Conservation (phyloP, 2,329 filamentous ascomycete species). For the Macrophomina pseudophaseolina region DNA sequence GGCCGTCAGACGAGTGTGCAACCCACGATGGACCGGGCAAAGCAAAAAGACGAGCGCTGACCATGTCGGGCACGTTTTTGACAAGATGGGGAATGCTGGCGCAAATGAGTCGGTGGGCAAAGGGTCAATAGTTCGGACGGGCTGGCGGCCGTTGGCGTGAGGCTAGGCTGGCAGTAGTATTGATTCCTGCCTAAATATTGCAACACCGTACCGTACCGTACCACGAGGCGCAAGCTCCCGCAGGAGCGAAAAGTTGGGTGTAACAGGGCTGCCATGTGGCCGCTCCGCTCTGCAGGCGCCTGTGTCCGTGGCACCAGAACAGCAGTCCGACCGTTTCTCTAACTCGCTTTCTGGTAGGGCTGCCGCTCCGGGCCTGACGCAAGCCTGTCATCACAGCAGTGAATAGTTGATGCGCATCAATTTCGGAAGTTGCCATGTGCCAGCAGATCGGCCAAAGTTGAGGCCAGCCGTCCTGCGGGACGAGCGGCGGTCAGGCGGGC, state of each 20-base stretch:
- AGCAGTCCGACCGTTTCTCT: slow-evolving; percentile 21
- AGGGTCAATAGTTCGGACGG: slow-evolving; percentile 7
- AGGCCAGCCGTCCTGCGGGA: slow-evolving; percentile 6
- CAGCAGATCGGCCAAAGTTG: slow-evolving; percentile 15
- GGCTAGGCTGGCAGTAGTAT: not conserved
- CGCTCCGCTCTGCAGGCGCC: slow-evolving; percentile 8
- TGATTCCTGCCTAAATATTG: slow-evolving; percentile 21
- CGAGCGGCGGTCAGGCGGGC: slow-evolving; percentile 15
- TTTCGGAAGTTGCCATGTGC: slow-evolving; percentile 18
- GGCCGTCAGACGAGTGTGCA: slow-evolving; percentile 8
- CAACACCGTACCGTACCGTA: not conserved
- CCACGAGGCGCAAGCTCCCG: slow-evolving; percentile 22
- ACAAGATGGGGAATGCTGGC: slow-evolving; percentile 21
- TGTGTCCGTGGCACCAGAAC: not conserved
- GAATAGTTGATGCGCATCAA: slow-evolving; percentile 19
- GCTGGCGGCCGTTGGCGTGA: slow-evolving; percentile 14
- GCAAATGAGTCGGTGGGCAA: slow-evolving; percentile 3
- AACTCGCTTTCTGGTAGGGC: slow-evolving; percentile 21
- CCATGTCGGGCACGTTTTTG: slow-evolving; percentile 15
- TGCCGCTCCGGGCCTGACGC: slow-evolving; percentile 14
- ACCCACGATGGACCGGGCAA: slow-evolving; percentile 6
- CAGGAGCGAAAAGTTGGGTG: slow-evolving; percentile 15
- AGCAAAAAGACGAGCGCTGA: not conserved
- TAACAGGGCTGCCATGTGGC: slow-evolving; percentile 23
- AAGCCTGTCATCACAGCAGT: slow-evolving; percentile 12